Percentiles rank a stretch among this genome's conserved stretches.
Evolutionary conservation across 306 rosid genomes (phyloP).

Genomic region (Hylodesmum podocarpum): DNA sequence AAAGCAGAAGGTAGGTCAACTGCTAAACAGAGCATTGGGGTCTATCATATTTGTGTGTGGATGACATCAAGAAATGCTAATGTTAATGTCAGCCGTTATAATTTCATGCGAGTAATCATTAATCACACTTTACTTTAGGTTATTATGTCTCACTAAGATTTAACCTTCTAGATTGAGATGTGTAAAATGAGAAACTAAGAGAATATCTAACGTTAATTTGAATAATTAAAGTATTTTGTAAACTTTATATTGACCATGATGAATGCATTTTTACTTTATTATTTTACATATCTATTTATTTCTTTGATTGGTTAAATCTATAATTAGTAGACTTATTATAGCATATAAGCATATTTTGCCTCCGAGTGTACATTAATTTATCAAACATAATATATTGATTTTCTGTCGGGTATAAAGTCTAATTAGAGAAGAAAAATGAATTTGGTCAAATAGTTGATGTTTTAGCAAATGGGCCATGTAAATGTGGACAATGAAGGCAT

Average conservation of each 20-base stretch:
- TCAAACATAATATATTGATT: neutral
- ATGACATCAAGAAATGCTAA: neutral
- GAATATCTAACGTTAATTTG: neutral
- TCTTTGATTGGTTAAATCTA: neutral
- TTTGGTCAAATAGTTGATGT: slow-evolving; percentile 46
- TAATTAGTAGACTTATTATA: neutral
- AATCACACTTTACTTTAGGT: neutral
- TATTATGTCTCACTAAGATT: neutral
- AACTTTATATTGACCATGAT: neutral
- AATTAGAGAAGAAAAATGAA: neutral
- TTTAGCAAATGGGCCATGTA: slow-evolving; percentile 29
- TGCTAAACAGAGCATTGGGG: neutral
- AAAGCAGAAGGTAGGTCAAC: neutral
- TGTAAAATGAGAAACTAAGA: neutral
- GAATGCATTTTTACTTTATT: neutral
- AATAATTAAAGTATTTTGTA: neutral
- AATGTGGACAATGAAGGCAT: slow-evolving; percentile 16
- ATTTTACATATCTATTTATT: neutral
- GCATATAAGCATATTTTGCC: neutral
- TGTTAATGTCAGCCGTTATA: slow-evolving; percentile 1
- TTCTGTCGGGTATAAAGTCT: neutral
- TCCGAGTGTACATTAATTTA: neutral
- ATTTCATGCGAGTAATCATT: neutral
- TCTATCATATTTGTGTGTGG: neutral
- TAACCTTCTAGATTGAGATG: neutral